A percentile compares a stretch with the other conserved stretches of the same genome.
Conservation (phyloP, 1,139 yeast species). For the Kodamaea anthophila region DNA sequence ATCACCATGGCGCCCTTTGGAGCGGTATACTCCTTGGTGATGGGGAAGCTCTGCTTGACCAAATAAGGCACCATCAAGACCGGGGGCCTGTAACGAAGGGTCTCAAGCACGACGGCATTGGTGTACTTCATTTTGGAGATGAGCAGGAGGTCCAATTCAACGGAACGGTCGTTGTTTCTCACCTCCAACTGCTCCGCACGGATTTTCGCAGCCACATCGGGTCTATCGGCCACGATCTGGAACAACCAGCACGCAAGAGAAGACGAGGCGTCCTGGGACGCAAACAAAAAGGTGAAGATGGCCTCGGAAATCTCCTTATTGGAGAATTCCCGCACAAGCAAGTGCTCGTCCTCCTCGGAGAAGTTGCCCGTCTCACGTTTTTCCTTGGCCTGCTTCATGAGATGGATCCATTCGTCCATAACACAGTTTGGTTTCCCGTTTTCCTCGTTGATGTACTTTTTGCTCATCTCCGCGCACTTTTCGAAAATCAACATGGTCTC, state of each 20-base stretch:
- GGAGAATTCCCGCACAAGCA: constrained; percentile 74
- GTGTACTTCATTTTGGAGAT: constrained; percentile 87
- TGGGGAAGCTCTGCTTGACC: constrained; percentile 79
- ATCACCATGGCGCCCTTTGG: constrained; percentile 97
- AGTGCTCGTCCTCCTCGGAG: constrained; percentile 23
- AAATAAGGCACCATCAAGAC: constrained; percentile 97
- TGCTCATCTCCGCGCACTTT: constrained; percentile 80
- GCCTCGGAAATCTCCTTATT: constrained; percentile 93
- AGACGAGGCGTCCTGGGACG: constrained; percentile 96
- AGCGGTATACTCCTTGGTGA: constrained; percentile 75
- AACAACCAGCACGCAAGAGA: constrained; percentile 98
- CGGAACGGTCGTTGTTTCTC: constrained; percentile 67
- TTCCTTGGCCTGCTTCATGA: constrained; percentile 73
- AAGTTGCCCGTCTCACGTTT: constrained; percentile 23
- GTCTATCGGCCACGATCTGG: constrained; percentile 92
- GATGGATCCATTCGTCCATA: constrained; percentile 89
- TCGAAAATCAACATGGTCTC: constrained; percentile 90
- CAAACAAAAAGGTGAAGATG: constrained; percentile 90
- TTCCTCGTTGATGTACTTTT: constrained; percentile 60
- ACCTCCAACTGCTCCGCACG: constrained; percentile 88
- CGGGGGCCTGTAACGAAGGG: constrained; percentile 93
- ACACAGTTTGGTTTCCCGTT: constrained; percentile 82
- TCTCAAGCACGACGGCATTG: constrained; percentile 81
- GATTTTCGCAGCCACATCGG: constrained; percentile 76
- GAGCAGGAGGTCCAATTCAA: constrained; percentile 59